A percentile compares a stretch with the other conserved stretches of the same genome.
phyloP scores from a whole-genome alignment of 1,139 yeast genomes.

The Magnusiomyces magnusii region DNA sequence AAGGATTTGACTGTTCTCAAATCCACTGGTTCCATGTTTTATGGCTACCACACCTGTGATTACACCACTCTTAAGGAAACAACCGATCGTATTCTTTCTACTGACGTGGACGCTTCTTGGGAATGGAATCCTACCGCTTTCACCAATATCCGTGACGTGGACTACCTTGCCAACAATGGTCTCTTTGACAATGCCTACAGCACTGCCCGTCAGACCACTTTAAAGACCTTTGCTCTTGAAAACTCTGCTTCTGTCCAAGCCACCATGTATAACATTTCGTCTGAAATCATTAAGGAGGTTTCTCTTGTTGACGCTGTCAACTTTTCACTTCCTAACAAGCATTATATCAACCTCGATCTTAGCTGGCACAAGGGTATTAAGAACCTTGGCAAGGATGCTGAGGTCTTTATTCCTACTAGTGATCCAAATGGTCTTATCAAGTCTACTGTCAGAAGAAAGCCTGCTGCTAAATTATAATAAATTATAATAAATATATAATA shows the following conservation, averaged over 20 bases:
- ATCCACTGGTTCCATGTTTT: conserved; percentile 91
- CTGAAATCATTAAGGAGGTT: conserved; percentile 54
- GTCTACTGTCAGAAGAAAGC: conserved; percentile 64
- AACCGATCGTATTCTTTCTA: conserved; percentile 74
- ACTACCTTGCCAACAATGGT: conserved; percentile 51
- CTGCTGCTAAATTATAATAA: conserved; percentile 23
- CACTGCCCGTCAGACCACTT: conserved; percentile 57
- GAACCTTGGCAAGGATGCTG: conserved; percentile 53
- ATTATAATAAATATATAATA: too few relatives aligned
- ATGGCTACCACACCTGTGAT: conserved; percentile 79
- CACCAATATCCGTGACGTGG: conserved; percentile 45
- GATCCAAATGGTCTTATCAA: conserved; percentile 91
- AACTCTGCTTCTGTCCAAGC: conserved; percentile 91
- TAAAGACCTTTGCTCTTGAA: conserved; percentile 73
- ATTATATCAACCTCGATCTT: conserved; percentile 71
- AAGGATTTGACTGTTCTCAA: conserved; percentile 82
- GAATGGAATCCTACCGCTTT: conserved; percentile 49
- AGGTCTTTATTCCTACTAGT: conserved; percentile 79
- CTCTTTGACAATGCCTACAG: conserved; percentile 56
- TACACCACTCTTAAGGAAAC: conserved; percentile 82
- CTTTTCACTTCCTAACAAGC: conserved; percentile 82
- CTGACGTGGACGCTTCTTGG: conserved; percentile 79
- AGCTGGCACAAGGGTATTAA: conserved; percentile 74
- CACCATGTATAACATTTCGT: conserved; percentile 88
- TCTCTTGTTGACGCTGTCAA: conserved; percentile 55